Percentiles rank a stretch among this genome's conserved stretches.
phyloP scores from a whole-genome alignment of 306 rosid genomes.

The Hippophae gyantsensis region DNA sequence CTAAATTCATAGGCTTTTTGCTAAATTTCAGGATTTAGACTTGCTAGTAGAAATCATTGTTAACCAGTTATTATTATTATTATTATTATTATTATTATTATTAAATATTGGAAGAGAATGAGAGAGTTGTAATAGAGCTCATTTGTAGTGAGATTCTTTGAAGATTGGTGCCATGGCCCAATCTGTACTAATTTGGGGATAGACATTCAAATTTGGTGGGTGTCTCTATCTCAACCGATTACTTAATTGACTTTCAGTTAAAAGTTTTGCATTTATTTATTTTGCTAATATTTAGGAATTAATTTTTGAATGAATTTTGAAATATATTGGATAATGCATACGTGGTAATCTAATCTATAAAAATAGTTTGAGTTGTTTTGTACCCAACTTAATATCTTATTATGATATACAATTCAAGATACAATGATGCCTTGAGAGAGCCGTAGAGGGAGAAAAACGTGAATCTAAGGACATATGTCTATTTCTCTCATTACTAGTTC shows the following conservation, averaged over 20 bases:
- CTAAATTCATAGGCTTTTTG: too few species aligned
- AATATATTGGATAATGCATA: conserved; percentile 7
- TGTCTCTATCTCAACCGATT: conserved; percentile 24
- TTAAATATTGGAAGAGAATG: too few species aligned
- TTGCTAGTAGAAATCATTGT: too few species aligned
- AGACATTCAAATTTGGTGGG: conserved; percentile 32
- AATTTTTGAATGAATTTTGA: conserved; percentile 1
- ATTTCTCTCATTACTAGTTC: conserved; percentile 15
- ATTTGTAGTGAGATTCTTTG: conserved; percentile 14
- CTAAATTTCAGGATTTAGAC: too few species aligned
- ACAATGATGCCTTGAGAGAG: conserved; percentile 25
- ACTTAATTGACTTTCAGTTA: conserved; percentile 13
- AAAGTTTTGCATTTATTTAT: too few species aligned
- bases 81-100: too few species aligned
- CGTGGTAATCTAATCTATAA: conserved; percentile 37
- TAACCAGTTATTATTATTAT: too few species aligned
- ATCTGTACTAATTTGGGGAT: conserved; percentile 22
- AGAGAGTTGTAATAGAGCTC: too few species aligned
- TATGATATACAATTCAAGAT: conserved; percentile 40
- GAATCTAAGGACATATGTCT: conserved; percentile 12
- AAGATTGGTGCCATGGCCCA: conserved; percentile 15
- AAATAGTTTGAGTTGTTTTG: background rate
- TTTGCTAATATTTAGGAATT: background rate
- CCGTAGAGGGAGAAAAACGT: conserved; percentile 21
- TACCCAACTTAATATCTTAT: background rate